A percentile compares a stretch with the other conserved stretches of the same genome.
Conservation (phyloP, 2,329 filamentous ascomycete species). For the Aspergillus ustus region DNA sequence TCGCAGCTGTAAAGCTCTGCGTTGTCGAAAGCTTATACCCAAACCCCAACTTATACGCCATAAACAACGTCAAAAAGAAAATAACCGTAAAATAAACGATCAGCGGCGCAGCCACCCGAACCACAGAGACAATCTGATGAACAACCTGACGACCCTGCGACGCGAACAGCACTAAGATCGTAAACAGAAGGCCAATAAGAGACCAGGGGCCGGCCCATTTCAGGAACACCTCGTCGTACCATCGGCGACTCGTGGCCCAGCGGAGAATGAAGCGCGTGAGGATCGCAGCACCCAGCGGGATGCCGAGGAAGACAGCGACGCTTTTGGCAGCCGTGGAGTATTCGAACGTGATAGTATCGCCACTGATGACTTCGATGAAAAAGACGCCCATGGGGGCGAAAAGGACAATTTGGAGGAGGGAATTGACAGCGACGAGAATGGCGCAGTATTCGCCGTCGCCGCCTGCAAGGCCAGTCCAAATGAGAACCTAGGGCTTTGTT, state of each 20-base stretch:
- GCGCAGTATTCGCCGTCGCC: slow-evolving; percentile 84
- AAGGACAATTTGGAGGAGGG: slow-evolving; percentile 74
- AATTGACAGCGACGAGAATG: slow-evolving; percentile 79
- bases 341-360: slow-evolving; percentile 49
- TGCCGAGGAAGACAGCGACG: slow-evolving; percentile 82
- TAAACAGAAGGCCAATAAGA: slow-evolving; percentile 82
- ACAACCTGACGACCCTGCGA: slow-evolving; percentile 78
- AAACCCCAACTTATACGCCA: slow-evolving; percentile 69
- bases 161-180: slow-evolving; percentile 83
- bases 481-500: slow-evolving; percentile 55
- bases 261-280: slow-evolving; percentile 70
- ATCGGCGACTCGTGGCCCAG: slow-evolving; percentile 54
- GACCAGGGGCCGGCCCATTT: slow-evolving; percentile 72
- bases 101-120: slow-evolving; percentile 79
- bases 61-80: slow-evolving; percentile 70
- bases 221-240: slow-evolving; percentile 74
- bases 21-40: slow-evolving; percentile 72
- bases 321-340: slow-evolving; percentile 75
- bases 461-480: slow-evolving; percentile 78
- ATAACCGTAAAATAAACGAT: slow-evolving; percentile 79
- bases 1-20: slow-evolving; percentile 86
- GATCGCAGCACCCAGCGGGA: slow-evolving; percentile 78
- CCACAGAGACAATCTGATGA: slow-evolving; percentile 79
- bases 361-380: slow-evolving; percentile 71
- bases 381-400: slow-evolving; percentile 71